phyloP scores from a whole-genome alignment of 2,329 filamentous ascomycete species.

The Pseudocercospora eumusae region DNA sequence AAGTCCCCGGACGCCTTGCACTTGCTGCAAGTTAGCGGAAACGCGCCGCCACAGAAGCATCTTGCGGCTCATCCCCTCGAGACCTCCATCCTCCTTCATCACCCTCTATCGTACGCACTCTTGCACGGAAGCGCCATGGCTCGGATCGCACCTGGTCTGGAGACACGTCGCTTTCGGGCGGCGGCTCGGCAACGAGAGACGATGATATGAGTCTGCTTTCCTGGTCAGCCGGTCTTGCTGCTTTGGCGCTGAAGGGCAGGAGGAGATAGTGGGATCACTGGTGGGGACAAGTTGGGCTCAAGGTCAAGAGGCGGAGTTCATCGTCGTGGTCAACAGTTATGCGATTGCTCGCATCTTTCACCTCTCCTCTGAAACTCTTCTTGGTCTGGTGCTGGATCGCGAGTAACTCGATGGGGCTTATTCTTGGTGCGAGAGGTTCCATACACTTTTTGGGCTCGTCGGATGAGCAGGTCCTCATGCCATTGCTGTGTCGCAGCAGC shows the following conservation, averaged over 20 bases:
- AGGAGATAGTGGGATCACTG: conserved; percentile 40
- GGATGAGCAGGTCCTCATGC: conserved; percentile 38
- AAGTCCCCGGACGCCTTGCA: conserved; percentile 96
- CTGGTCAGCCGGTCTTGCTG: conserved; percentile 38
- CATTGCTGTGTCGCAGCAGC: conserved; percentile 68
- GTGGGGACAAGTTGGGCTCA: conserved; percentile 47
- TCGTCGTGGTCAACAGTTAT: conserved; percentile 98
- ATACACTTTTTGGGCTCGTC: conserved; percentile 47
- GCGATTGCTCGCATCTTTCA: conserved; percentile 71
- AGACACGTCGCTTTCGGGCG: conserved; percentile 49
- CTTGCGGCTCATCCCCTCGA: conserved; percentile 73
- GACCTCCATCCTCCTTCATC: conserved; percentile 52
- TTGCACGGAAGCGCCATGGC: conserved; percentile 37
- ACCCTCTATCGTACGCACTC: conserved; percentile 59
- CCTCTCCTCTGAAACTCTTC: conserved; percentile 29
- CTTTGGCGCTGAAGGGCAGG: conserved; percentile 38
- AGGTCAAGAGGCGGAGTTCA: conserved; percentile 60
- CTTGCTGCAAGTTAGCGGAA: conserved; percentile 71
- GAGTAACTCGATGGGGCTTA: conserved; percentile 99
- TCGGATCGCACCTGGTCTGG: conserved; percentile 41
- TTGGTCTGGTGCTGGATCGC: conserved; percentile 35
- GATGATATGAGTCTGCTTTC: conserved; percentile 86
- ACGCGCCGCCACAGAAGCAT: conserved; percentile 99
- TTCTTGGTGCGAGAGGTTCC: conserved; percentile 96
- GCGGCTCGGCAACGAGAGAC: conserved; percentile 54